Conservation (phyloP, 148 eudicot genomes). For the Rhododendron ferrugineum region DNA sequence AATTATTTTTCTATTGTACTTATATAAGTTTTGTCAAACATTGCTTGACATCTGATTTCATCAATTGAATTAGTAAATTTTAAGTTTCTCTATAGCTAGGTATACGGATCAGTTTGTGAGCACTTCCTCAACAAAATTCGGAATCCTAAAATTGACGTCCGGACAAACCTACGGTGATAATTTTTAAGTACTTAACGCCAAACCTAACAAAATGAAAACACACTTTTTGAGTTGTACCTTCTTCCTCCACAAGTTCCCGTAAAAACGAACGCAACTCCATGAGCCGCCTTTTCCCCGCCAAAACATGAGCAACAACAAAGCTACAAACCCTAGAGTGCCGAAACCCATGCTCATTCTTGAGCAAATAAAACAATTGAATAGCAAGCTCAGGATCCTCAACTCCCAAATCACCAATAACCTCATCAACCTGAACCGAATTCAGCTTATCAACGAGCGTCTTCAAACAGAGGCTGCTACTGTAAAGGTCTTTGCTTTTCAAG, state of each 20-base stretch:
- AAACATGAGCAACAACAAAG: constrained; percentile 50
- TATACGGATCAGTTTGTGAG: neutral
- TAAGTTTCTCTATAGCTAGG: neutral
- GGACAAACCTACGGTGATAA: neutral
- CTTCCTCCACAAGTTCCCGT: constrained; percentile 30
- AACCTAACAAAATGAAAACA: neutral
- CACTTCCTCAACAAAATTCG: neutral
- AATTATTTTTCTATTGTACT: neutral
- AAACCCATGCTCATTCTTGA: constrained; percentile 46
- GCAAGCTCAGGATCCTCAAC: constrained; percentile 27
- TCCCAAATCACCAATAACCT: constrained; percentile 28
- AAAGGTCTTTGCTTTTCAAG: constrained; percentile 14
- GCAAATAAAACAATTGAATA: constrained; percentile 30
- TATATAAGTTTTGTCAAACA: neutral
- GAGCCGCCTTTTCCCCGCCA: constrained; percentile 35
- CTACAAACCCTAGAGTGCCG: constrained; percentile 35
- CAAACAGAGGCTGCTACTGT: constrained; percentile 14
- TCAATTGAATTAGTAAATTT: neutral
- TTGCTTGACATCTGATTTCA: neutral
- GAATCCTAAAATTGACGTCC: neutral
- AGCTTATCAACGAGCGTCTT: constrained; percentile 14
- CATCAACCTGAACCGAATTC: constrained; percentile 27
- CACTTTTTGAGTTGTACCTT: constrained; percentile 33
- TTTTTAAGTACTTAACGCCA: neutral
- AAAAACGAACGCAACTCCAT: constrained; percentile 34